Percentiles rank a stretch among this genome's conserved stretches.
These are phyloP conservation scores for Chrysoporthe austroafricana DNA, from an alignment of 2,329 filamentous ascomycete genomes.

Conservation along the genomic window DNA sequence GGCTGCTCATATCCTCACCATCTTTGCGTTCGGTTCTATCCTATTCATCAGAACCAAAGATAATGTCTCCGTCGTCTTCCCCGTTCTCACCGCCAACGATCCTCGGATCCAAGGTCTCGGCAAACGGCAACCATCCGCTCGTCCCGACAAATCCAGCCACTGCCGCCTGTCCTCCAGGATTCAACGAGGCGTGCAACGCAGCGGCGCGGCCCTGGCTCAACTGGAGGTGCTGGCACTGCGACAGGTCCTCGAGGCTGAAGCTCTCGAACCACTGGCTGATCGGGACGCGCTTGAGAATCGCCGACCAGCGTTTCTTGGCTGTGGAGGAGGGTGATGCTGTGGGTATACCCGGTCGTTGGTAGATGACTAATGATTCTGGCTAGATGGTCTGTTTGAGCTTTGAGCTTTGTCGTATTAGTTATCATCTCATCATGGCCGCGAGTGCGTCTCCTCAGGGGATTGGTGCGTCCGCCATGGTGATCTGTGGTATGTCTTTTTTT, in stretches of 20 bases:
- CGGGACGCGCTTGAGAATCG: constrained; percentile 41
- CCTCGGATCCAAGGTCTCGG: constrained; percentile 35
- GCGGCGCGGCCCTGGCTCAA: constrained; percentile 59
- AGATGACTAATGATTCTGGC: constrained; percentile 6
- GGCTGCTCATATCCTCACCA: neutral
- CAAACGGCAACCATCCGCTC: constrained; percentile 51
- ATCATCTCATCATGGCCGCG: neutral
- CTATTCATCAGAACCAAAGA: constrained; percentile 24
- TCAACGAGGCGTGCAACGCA: constrained; percentile 45
- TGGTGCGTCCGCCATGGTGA: constrained; percentile 2
- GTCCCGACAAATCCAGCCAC: constrained; percentile 45
- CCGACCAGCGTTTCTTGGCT: constrained; percentile 46
- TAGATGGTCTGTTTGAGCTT: constrained; percentile 20
- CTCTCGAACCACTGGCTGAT: constrained; percentile 53
- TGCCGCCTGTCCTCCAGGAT: constrained; percentile 45
- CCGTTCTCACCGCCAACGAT: constrained; percentile 13
- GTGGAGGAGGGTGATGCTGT: constrained; percentile 51
- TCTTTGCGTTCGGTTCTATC: neutral
- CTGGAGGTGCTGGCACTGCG: constrained; percentile 39
- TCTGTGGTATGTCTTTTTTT: neutral
- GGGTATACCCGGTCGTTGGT: constrained; percentile 10
- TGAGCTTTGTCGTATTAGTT: neutral
- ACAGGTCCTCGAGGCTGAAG: constrained; percentile 37
- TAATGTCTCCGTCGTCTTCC: constrained; percentile 11
- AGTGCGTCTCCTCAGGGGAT: neutral